Evolutionary conservation across 352 stramenopile species (phyloP).

Genomic region (Phytopythium vexans): DNA sequence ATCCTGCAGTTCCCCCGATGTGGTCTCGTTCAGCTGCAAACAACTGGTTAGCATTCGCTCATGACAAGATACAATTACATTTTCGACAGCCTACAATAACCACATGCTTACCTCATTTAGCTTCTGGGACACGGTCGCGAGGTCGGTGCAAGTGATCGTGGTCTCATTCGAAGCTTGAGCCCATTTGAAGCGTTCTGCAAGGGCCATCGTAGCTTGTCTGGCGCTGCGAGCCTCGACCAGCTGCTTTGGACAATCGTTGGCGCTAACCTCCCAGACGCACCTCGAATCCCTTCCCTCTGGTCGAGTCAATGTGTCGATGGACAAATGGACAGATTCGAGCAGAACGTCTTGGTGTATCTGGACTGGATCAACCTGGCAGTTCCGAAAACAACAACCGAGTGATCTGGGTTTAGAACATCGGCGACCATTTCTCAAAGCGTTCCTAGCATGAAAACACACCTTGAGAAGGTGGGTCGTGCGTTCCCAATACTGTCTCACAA

Average conservation of each 20-base stretch:
- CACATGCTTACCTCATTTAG: conserved; percentile 17
- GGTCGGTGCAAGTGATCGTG: conserved; percentile 13
- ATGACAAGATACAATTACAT: neutral
- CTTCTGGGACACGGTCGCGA: conserved; percentile 10
- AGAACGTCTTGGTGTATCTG: conserved; percentile 32
- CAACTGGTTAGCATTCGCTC: neutral
- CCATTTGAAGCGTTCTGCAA: conserved; percentile 29
- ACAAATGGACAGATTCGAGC: conserved; percentile 33
- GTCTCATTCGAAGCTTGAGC: conserved; percentile 29
- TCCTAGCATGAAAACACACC: neutral
- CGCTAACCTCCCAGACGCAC: conserved; percentile 14
- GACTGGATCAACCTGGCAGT: conserved; percentile 19
- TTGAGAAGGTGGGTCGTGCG: conserved; percentile 22
- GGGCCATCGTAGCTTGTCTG: conserved; percentile 19
- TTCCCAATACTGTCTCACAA: conserved; percentile 15
- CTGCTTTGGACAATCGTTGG: conserved; percentile 13
- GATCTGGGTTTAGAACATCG: neutral
- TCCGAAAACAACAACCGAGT: neutral
- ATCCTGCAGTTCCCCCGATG: conserved; percentile 6
- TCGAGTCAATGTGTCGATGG: conserved; percentile 25
- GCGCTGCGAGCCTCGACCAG: conserved; percentile 13
- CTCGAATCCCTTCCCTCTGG: conserved; percentile 10
- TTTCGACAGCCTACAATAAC: neutral
- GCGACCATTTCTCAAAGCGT: neutral
- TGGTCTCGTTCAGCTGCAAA: conserved; percentile 17